Evolutionary conservation across 2,329 filamentous ascomycete genomes (phyloP), one percentile per base, ranked within the genome.

Genomic region (Purpureocillium lavendulum): DNA sequence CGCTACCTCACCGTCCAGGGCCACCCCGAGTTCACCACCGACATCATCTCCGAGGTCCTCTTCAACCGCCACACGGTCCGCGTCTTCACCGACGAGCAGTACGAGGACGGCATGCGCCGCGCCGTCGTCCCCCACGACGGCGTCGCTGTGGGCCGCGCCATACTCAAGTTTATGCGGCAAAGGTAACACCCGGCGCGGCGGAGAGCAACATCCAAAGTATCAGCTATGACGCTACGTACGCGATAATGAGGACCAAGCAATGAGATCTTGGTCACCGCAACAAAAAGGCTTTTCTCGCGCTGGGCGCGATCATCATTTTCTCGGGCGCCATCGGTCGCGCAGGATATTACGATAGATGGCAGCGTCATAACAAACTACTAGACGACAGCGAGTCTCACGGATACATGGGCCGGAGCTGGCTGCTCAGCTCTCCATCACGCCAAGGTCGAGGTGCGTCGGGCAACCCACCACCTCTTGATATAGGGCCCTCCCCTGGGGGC

Each of bases 51-150:
- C 2, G 56, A 60, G 38, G 50, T 65, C 26, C 49, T 65, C 17
- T 52, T 51, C 44, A 64, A 72, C 43, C 72, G 88, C 41, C 76
- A 84, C 53, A 66, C 69, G 21, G 66, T 66, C 35, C 86, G 85
- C 1, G 69, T 92, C 16, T 84, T 95, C 47, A 63, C 71, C 40
- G 78, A 89, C 41, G 77, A 77, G 14, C 61, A 82, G 44, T 90
- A 77, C 49, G 62, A 77, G 40, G 82, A 86, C 49, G 85, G 76
- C 18, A 74, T 89, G 56, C 64, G 62, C 7, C 74, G 86, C 44
- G 82, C 82, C 2, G 66, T 65, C 8, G 69, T 78, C 28, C 67
- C 75, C 40, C 87, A 96, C 47, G 88, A 96, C 57, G 89, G 90
- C 2, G 68, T 92, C n/a, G 63, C 69, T 3, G 79, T 95, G 39